phyloP scores from a whole-genome alignment of 2,329 filamentous ascomycete species.

The Coniochaeta sp. region DNA sequence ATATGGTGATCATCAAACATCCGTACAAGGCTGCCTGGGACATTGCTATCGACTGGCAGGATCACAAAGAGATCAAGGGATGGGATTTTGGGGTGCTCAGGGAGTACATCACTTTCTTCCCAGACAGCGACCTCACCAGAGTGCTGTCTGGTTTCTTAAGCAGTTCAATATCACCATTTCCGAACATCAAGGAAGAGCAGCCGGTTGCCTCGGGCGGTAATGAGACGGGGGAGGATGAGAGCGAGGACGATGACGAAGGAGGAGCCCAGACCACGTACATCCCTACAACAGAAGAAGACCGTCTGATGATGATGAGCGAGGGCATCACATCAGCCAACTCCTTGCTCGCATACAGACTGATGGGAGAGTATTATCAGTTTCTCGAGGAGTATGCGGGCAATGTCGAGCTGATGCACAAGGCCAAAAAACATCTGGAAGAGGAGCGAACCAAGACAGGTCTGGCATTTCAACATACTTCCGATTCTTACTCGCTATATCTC shows the following conservation, averaged over 20 bases:
- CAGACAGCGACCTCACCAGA: constrained; percentile 72
- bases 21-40: constrained; percentile 87
- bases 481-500: constrained; percentile 69
- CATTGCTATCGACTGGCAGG: constrained; percentile 82
- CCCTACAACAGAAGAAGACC: constrained; percentile 66
- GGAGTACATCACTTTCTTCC: constrained; percentile 78
- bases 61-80: constrained; percentile 64
- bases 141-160: constrained; percentile 76
- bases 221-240: constrained; percentile 43
- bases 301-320: constrained; percentile 72
- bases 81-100: constrained; percentile 73
- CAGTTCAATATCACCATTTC: constrained; percentile 79
- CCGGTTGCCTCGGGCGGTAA: constrained; percentile 22
- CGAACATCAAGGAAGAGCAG: constrained; percentile 21
- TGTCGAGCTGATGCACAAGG: constrained; percentile 72
- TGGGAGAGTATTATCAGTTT: constrained; percentile 75
- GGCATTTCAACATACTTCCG: constrained; percentile 58
- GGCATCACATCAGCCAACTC: constrained; percentile 63
- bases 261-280: constrained; percentile 44
- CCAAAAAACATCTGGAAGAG: constrained; percentile 49
- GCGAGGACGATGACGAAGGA: constrained; percentile 50
- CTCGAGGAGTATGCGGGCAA: constrained; percentile 79
- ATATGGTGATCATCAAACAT: constrained; percentile 95
- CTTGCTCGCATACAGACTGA: constrained; percentile 72
- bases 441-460: constrained; percentile 63